These are phyloP conservation scores for Nicotiana rustica DNA, from an alignment of 305 asterid genomes.

Conservation along the genomic window DNA sequence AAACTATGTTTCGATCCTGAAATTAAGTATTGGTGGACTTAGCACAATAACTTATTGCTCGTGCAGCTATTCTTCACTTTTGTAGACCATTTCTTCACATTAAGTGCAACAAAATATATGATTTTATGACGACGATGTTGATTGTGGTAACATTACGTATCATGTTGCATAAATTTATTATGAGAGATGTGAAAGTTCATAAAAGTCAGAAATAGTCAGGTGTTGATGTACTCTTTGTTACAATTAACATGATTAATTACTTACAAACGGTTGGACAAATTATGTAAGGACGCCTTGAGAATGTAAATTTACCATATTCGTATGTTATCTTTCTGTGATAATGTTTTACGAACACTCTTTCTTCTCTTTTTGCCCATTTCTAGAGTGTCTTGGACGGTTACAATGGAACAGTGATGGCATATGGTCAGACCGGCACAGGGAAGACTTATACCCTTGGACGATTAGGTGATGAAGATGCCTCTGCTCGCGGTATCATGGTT, in stretches of 20 bases:
- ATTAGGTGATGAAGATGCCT: slow-evolving; percentile 94
- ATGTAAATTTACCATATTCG: slow-evolving; percentile 11
- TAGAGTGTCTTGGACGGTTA: slow-evolving; percentile 98
- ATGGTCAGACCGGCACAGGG: slow-evolving; percentile 99
- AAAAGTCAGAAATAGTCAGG: neutral
- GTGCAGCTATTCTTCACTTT: slow-evolving; percentile 26
- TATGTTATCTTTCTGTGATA: slow-evolving; percentile 11
- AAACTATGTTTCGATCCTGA: slow-evolving; percentile 2
- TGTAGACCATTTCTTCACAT: neutral
- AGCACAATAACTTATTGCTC: slow-evolving; percentile 3
- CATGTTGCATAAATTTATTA: neutral
- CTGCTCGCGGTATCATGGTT: slow-evolving; percentile 99
- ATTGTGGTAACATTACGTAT: slow-evolving; percentile 14
- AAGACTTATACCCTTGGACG: slow-evolving; percentile 97
- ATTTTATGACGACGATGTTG: slow-evolving; percentile 8
- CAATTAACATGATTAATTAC: slow-evolving; percentile 17
- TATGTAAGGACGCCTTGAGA: slow-evolving; percentile 8
- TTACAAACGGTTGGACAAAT: slow-evolving; percentile 15
- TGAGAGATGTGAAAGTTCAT: slow-evolving; percentile 24
- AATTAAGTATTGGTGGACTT: neutral
- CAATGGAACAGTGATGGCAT: slow-evolving; percentile 99
- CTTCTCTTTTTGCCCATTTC: slow-evolving; percentile 32
- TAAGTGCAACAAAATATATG: neutral
- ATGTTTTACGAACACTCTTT: neutral
- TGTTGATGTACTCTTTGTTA: neutral